Base-by-base conservation (phyloP, 352 stramenopile genomes). In the Elongisporangium anandrum region DNA sequence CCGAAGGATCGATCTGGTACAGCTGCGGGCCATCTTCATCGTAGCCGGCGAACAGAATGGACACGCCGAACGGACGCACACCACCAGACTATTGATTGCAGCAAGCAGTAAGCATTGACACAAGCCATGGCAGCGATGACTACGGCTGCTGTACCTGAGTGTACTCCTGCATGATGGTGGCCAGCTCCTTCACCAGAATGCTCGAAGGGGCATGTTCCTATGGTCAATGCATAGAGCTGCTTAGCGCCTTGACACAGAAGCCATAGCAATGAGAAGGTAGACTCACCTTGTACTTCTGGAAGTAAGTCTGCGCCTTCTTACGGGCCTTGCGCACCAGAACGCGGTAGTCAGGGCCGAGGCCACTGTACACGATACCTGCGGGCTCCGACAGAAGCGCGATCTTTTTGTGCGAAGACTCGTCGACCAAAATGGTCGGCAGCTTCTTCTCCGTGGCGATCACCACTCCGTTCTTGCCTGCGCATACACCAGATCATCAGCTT, bases 401-500 rank as follows among this genome's bases (percentile, higher is more conserved):
- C 82, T 99, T 99, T 53, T 97, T 88, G 60, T 99, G 93, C 48
- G 96, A 91, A 17, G 86, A 79, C 51, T 96, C 81, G 61, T 99
- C 98, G 24, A 99, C 93, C 16, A 99, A 74, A 17, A 97, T 94
- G 21, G 87, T 96, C 13, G 92, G 86, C 21, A 98, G 69, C 68
- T 99, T 99, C 79, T 99, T 99, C 69, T 99, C 97, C 13, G 97
- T 99, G 17, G 95, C 96, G 68, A 99, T 98, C 47, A 99, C 97
- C 4, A 99, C 97, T 52, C 97, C 98, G 70, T 99, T 99, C 63
- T 96, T 98, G 65, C 96, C 97, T 97, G 75, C 19, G 67, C 60
- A 10, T 20, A 17, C 23, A 34, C 23, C 52, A 52, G 50, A 12
- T 13, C 17, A 49, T 16, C 15, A 61, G 48, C 12, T 20, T 54